A percentile compares a stretch with the other conserved stretches of the same genome.
Conservation (phyloP, 306 rosid genomes). For the Vicia faba region DNA sequence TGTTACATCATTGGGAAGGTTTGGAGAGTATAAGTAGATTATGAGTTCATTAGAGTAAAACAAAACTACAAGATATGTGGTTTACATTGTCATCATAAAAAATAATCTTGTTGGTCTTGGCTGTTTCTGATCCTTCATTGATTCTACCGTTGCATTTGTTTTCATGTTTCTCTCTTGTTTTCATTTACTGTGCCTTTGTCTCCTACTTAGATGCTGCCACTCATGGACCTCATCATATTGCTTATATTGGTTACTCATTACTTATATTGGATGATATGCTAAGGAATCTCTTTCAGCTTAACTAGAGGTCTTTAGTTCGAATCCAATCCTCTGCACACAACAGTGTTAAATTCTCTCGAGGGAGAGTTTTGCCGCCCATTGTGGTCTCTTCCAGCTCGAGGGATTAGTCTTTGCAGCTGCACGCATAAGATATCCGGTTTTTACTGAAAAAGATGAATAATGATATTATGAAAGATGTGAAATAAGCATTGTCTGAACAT, state of each 20-base stretch:
- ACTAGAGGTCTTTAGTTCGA: too few relatives aligned
- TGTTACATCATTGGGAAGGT: constrained; percentile 18
- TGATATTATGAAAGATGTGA: neutral
- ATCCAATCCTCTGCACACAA: too few relatives aligned
- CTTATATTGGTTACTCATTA: neutral
- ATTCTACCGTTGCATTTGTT: constrained; percentile 30
- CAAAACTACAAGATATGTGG: neutral
- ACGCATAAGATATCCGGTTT: too few relatives aligned
- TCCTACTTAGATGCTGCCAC: neutral
- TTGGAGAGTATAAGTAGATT: constrained; percentile 39
- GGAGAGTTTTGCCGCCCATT: too few relatives aligned
- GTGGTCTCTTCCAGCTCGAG: too few relatives aligned
- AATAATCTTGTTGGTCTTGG: neutral
- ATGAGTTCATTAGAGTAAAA: constrained; percentile 27
- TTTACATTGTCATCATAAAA: constrained; percentile 34
- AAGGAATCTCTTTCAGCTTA: too few relatives aligned
- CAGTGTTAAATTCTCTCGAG: too few relatives aligned
- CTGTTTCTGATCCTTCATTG: constrained; percentile 43
- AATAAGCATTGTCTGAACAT: neutral
- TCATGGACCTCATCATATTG: neutral
- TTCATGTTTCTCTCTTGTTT: constrained; percentile 29
- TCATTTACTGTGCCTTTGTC: constrained; percentile 19
- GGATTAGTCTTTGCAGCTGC: too few relatives aligned
- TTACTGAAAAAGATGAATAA: neutral
- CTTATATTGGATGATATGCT: too few relatives aligned